Percentiles rank a stretch among this genome's conserved stretches.
phyloP scores from a whole-genome alignment of 345 rosid species.

The Pistacia integerrima region DNA sequence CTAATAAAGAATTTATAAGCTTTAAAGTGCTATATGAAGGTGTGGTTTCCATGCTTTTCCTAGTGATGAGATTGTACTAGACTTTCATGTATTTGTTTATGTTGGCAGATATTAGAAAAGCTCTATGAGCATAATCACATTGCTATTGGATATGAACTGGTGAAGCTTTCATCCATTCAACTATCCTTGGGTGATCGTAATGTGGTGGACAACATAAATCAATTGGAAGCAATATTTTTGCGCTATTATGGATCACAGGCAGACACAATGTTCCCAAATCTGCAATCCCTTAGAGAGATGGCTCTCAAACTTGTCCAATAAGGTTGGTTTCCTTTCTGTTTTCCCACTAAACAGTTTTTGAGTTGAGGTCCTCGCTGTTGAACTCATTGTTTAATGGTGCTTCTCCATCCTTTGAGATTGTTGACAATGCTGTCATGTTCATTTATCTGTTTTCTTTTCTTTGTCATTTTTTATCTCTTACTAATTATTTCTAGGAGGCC shows the following conservation, averaged over 20 bases:
- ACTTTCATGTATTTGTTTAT: slow-evolving; percentile 17
- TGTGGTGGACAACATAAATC: slow-evolving; percentile 45
- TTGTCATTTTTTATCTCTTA: too few relatives aligned
- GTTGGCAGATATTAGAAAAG: slow-evolving; percentile 62
- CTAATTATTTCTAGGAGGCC: too few relatives aligned
- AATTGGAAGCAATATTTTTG: slow-evolving; percentile 40
- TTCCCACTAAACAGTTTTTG: neutral
- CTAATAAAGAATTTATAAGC: neutral
- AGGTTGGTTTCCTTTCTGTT: neutral
- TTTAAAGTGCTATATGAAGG: neutral
- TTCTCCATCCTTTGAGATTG: neutral
- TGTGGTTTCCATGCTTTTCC: neutral
- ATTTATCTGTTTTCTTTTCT: too few relatives aligned
- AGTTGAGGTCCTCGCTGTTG: neutral
- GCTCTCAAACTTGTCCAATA: slow-evolving; percentile 14
- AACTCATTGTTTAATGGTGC: neutral
- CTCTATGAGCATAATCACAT: slow-evolving; percentile 65
- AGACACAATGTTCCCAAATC: slow-evolving; percentile 44
- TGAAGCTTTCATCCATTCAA: slow-evolving; percentile 72
- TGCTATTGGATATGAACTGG: slow-evolving; percentile 76
- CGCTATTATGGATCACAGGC: slow-evolving; percentile 63
- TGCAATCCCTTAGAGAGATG: slow-evolving; percentile 41
- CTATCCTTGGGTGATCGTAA: slow-evolving; percentile 45
- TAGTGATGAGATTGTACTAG: neutral
- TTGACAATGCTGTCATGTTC: neutral